These are phyloP conservation scores for Neurospora sp. DNA, from an alignment of 495 filamentous ascomycete species.

Conservation along the genomic window DNA sequence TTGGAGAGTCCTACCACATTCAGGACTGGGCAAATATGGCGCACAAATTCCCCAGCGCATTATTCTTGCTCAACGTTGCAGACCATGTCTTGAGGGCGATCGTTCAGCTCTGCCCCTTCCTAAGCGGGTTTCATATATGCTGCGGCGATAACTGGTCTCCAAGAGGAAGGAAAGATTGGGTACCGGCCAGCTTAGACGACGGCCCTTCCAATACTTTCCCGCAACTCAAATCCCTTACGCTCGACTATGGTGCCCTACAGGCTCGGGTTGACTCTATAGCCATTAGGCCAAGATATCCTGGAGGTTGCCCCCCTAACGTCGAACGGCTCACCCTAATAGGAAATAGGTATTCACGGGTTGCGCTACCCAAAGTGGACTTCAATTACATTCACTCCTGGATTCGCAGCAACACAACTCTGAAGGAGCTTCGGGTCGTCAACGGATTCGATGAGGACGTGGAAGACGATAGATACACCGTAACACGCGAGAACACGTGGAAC, in stretches of 20 bases:
- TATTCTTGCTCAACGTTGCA: not conserved
- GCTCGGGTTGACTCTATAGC: not conserved
- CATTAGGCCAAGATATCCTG: not conserved
- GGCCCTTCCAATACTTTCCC: not conserved
- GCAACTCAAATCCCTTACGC: not conserved
- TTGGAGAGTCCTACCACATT: not conserved
- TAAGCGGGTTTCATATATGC: not conserved
- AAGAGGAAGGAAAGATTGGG: too few species aligned
- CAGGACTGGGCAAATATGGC: too few species aligned
- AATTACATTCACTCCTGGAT: not conserved
- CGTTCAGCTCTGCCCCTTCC: not conserved
- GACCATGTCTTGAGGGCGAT: not conserved
- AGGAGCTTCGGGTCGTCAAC: not conserved
- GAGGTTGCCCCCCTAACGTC: not conserved
- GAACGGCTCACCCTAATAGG: not conserved
- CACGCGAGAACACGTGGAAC: not conserved
- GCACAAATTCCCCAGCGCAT: rapidly evolving
- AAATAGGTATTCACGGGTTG: too few species aligned
- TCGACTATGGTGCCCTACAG: not conserved
- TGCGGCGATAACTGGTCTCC: too few species aligned
- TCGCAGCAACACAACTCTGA: not conserved
- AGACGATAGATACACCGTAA: too few species aligned
- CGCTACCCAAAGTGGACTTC: too few species aligned
- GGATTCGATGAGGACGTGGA: not conserved
- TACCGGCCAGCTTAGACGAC: not conserved